phyloP scores from a whole-genome alignment of 139 green algal genomes.

The Monoraphidium neglectum region DNA sequence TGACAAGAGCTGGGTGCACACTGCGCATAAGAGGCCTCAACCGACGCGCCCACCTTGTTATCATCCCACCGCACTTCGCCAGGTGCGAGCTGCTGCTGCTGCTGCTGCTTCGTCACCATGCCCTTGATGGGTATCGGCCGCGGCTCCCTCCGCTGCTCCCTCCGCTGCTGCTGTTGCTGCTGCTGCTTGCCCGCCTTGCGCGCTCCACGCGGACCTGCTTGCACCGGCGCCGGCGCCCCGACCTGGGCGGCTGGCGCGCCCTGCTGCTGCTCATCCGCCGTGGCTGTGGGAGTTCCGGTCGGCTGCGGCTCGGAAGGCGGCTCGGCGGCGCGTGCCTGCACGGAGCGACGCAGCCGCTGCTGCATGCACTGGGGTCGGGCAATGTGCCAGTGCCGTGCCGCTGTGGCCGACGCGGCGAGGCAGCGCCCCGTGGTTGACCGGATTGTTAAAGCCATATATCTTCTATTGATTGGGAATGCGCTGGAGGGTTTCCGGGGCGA shows the following conservation, averaged over 20 bases:
- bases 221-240: not conserved
- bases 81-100: constrained; percentile 3
- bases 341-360: no score
- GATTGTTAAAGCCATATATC: no score
- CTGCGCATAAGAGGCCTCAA: no score
- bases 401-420: no score
- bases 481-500: no score
- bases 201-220: constrained; percentile 19
- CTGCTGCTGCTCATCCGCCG: not conserved
- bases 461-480: no score
- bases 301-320: not conserved
- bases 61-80: not conserved
- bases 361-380: no score
- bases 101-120: constrained; percentile 16
- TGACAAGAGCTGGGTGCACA: no score
- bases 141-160: no score
- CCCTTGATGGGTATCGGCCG: constrained; percentile 33
- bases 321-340: no score
- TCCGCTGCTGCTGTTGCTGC: not conserved
- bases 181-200: not conserved
- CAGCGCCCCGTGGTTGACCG: no score
- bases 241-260: not conserved
- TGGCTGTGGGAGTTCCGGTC: not conserved
- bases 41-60: not conserved
- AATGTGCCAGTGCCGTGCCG: no score